These are phyloP conservation scores for Ramaria sp. DNA, from an alignment of 768 basidiomycete species.

Conservation along the genomic window DNA sequence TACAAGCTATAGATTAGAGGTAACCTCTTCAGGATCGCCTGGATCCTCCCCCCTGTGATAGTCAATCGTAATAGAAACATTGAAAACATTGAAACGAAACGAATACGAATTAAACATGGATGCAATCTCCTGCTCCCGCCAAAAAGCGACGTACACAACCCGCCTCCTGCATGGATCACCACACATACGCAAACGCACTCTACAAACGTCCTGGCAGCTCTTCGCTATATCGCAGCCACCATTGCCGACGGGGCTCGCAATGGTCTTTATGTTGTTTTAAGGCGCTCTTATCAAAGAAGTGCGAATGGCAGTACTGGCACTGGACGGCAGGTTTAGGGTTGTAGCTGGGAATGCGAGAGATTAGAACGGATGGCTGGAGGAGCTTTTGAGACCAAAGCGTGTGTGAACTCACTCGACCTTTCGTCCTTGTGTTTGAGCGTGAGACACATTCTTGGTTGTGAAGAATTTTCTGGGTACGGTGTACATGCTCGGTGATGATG, in stretches of 20 bases:
- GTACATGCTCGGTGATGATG: neutral
- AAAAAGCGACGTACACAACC: neutral
- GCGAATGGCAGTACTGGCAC: constrained; percentile 4
- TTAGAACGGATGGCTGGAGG: neutral
- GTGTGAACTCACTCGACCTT: neutral
- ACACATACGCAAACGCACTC: neutral
- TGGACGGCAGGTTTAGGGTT: neutral
- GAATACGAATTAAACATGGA: neutral
- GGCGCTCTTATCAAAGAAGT: neutral
- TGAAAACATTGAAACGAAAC: neutral
- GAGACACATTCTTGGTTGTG: neutral
- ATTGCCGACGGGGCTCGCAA: constrained; percentile 8
- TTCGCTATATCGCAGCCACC: constrained; percentile 8
- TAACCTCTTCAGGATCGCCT: neutral
- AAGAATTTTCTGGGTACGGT: neutral
- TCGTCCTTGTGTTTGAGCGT: too few relatives aligned
- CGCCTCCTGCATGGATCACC: neutral
- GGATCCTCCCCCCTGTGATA: neutral
- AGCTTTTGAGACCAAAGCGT: neutral
- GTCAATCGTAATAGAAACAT: neutral
- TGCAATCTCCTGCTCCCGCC: neutral
- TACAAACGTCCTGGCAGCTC: constrained; percentile 8
- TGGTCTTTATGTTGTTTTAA: constrained; percentile 6
- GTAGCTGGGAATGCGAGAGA: neutral
- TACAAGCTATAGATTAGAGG: neutral